These are phyloP conservation scores for Fraxinus dipetala DNA, from an alignment of 305 asterid genomes.

Conservation along the genomic window DNA sequence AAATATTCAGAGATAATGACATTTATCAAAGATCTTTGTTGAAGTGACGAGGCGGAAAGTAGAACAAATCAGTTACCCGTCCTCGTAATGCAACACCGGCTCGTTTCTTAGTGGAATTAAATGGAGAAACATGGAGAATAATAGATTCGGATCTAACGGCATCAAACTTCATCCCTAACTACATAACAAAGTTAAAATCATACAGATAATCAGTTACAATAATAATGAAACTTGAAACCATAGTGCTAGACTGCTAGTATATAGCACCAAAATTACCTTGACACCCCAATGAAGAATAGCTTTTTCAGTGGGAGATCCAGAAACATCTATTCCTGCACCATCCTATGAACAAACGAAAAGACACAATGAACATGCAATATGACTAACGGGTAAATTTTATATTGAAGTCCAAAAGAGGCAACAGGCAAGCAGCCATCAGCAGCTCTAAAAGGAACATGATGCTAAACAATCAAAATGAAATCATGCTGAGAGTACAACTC, in stretches of 20 bases:
- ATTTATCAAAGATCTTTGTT: neutral
- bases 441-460: slow-evolving; percentile 1
- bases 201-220: slow-evolving; percentile 15
- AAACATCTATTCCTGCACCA: slow-evolving; percentile 59
- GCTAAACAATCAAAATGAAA: neutral
- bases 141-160: slow-evolving; percentile 71
- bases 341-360: slow-evolving; percentile 36
- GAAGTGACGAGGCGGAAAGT: neutral
- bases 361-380: slow-evolving; percentile 11
- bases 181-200: slow-evolving; percentile 28
- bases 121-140: slow-evolving; percentile 83
- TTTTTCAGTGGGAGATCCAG: slow-evolving; percentile 97
- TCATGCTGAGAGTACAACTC: slow-evolving; percentile 12
- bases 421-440: neutral
- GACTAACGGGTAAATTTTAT: neutral
- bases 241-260: slow-evolving; percentile 9
- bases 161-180: slow-evolving; percentile 93
- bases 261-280: slow-evolving; percentile 47
- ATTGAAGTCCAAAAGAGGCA: neutral
- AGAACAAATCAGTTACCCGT: slow-evolving; percentile 43
- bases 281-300: slow-evolving; percentile 93
- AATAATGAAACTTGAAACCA: slow-evolving; percentile 12
- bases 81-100: slow-evolving; percentile 88
- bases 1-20: slow-evolving; percentile 2
- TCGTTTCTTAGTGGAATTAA: slow-evolving; percentile 86